phyloP scores from a whole-genome alignment of 2,329 filamentous ascomycete genomes.

The Epichloe hybrida region DNA sequence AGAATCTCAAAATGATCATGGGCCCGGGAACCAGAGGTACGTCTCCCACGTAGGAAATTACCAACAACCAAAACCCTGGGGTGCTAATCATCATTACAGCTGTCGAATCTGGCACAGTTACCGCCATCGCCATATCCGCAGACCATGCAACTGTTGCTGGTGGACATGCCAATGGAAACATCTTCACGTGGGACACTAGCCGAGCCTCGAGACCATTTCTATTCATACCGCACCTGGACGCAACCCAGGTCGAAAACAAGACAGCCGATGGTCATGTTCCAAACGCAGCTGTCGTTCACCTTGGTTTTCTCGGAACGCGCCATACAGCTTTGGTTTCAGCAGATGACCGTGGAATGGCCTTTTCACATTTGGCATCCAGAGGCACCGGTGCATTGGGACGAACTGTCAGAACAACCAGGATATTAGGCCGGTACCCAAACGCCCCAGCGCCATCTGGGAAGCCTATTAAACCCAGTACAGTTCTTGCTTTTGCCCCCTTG shows the following conservation, averaged over 20 bases:
- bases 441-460: slow-evolving; percentile 48
- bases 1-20: slow-evolving; percentile 86
- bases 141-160: slow-evolving; percentile 86
- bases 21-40: slow-evolving; percentile 81
- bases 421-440: slow-evolving; percentile 81
- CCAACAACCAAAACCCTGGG: slow-evolving; percentile 16
- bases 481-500: slow-evolving; percentile 79
- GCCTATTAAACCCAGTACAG: slow-evolving; percentile 78
- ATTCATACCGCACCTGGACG: slow-evolving; percentile 64
- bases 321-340: slow-evolving; percentile 92
- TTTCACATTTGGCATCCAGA: slow-evolving; percentile 87
- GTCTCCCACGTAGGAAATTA: background rate
- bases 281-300: slow-evolving; percentile 65
- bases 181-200: slow-evolving; percentile 92
- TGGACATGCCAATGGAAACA: slow-evolving; percentile 78
- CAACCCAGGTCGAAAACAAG: slow-evolving; percentile 48
- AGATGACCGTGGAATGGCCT: slow-evolving; percentile 92
- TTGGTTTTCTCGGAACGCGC: slow-evolving; percentile 89
- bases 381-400: slow-evolving; percentile 78
- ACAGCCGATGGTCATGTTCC: slow-evolving; percentile 72
- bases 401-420: slow-evolving; percentile 76
- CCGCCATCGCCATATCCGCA: slow-evolving; percentile 77
- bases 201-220: slow-evolving; percentile 78
- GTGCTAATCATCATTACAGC: slow-evolving; percentile 34
- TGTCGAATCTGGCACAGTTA: slow-evolving; percentile 79